Conservation (phyloP, 2,329 filamentous ascomycete genomes). For the Nothophoma quercina region DNA sequence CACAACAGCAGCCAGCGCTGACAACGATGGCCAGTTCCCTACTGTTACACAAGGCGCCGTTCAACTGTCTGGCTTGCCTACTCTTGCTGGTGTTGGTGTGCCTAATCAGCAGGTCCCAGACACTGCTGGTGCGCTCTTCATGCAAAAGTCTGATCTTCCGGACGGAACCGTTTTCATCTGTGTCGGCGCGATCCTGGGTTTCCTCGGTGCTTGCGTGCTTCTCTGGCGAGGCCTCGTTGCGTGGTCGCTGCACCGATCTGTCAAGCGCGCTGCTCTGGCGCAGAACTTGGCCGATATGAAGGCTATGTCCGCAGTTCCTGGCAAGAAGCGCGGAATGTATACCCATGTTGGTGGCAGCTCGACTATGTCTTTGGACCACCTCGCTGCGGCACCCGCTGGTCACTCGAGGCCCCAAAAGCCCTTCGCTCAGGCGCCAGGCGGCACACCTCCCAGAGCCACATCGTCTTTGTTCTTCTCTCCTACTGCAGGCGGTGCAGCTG, state of each 20-base stretch:
- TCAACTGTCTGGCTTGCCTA: constrained; percentile 57
- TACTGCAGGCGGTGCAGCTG: constrained; percentile 70
- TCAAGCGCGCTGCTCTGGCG: constrained; percentile 81
- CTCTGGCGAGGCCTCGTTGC: constrained; percentile 88
- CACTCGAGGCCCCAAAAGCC: constrained; percentile 40
- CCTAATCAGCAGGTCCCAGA: constrained; percentile 81
- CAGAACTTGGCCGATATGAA: constrained; percentile 76
- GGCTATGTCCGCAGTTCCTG: constrained; percentile 58
- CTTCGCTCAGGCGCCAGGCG: constrained; percentile 35
- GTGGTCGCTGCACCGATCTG: constrained; percentile 89
- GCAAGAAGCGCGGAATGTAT: constrained; percentile 50
- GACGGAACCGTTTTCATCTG: constrained; percentile 97
- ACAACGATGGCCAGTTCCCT: constrained; percentile 19
- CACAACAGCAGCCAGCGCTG: constrained; percentile 14
- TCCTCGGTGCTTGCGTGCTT: constrained; percentile 81
- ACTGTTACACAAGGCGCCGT: constrained; percentile 31
- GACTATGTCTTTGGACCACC: constrained; percentile 64
- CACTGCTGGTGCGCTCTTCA: constrained; percentile 85
- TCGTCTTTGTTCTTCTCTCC: constrained; percentile 91
- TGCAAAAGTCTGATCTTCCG: constrained; percentile 84
- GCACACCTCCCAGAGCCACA: constrained; percentile 37
- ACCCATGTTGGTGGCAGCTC: constrained; percentile 59
- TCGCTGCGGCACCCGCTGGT: constrained; percentile 47
- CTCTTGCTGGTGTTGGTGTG: constrained; percentile 64
- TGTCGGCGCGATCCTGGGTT: constrained; percentile 86